Evolutionary conservation across 2,329 filamentous ascomycete genomes (phyloP).

Genomic region (Arthrobotrys musiformis): DNA sequence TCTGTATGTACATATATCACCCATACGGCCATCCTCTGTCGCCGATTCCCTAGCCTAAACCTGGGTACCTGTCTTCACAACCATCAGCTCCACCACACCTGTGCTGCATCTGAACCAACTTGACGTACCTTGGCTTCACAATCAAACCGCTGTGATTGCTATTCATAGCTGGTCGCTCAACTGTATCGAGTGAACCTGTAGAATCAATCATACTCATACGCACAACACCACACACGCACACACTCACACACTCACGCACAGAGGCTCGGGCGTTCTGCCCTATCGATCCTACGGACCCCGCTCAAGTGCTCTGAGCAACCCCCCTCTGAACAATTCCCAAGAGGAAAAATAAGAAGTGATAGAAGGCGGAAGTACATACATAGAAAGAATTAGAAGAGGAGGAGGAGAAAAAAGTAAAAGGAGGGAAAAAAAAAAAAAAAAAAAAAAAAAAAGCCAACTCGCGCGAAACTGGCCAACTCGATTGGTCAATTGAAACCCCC

Average conservation of each 20-base stretch:
- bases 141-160: no score
- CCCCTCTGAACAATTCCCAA: neutral
- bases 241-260: neutral
- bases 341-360: no score
- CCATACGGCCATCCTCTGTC: no score
- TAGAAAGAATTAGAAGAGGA: no score
- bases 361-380: no score
- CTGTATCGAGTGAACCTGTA: constrained; percentile 11
- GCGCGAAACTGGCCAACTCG: constrained; percentile 31
- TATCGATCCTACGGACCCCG: neutral
- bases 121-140: neutral
- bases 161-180: neutral
- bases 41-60: no score
- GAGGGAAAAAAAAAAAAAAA: neutral
- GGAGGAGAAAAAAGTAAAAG: neutral
- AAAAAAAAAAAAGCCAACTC: constrained; percentile 35
- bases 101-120: neutral
- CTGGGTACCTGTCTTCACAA: no score
- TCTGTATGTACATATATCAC: no score
- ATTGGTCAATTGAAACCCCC: constrained; percentile 48
- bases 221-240: neutral
- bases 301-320: constrained; percentile 25
- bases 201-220: neutral
- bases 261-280: constrained; percentile 2
- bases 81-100: neutral